Conservation (phyloP, 768 basidiomycete genomes). For the Suillus plorans region DNA sequence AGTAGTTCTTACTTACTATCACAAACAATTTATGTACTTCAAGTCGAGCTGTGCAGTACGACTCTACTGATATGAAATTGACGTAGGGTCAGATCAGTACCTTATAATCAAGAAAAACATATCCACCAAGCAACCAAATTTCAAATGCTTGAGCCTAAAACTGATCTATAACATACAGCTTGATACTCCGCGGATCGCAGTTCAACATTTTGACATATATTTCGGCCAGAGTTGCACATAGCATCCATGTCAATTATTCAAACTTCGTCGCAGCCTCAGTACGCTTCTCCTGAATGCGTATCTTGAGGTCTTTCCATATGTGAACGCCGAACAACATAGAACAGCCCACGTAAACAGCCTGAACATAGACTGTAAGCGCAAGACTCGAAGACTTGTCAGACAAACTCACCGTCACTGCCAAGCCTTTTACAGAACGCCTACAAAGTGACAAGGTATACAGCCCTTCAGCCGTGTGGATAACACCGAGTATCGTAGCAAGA, state of each 20-base stretch:
- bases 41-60: too few species aligned
- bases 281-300: constrained; percentile 60
- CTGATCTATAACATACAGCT: not conserved
- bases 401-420: constrained; percentile 20
- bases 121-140: not conserved
- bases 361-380: not conserved
- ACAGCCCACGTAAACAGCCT: constrained; percentile 53
- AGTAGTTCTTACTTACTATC: too few species aligned
- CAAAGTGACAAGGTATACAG: constrained; percentile 32
- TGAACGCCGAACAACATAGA: constrained; percentile 56
- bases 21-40: too few species aligned
- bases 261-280: constrained; percentile 82
- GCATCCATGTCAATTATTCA: constrained; percentile 34
- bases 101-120: not conserved
- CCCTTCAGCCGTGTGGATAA: constrained; percentile 24
- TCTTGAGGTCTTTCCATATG: constrained; percentile 52
- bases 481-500: constrained; percentile 5
- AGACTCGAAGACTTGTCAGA: not conserved
- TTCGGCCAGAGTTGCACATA: not conserved
- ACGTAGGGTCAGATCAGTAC: not conserved
- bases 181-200: not conserved
- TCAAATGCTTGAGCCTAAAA: not conserved
- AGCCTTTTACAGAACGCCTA: constrained; percentile 22
- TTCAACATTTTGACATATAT: not conserved
- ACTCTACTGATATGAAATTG: not conserved